These are phyloP conservation scores for Solanum hybrid DNA, from an alignment of 305 asterid genomes.

Conservation along the genomic window DNA sequence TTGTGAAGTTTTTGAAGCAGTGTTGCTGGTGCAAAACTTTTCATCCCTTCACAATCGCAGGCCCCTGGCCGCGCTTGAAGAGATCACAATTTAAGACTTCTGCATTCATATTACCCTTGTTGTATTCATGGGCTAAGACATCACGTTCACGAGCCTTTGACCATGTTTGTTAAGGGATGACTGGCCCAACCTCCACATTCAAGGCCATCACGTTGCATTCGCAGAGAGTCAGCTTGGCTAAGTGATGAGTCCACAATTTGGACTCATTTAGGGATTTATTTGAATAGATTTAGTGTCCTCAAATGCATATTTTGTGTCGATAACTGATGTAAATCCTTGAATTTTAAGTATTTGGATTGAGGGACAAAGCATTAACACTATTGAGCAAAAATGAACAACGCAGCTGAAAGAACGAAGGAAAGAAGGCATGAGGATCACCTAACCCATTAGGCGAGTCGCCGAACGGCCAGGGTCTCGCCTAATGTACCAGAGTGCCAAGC, in stretches of 20 bases:
- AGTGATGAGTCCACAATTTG: no score
- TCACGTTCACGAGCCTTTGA: not conserved
- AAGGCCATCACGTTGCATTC: no score
- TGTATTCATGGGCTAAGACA: not conserved
- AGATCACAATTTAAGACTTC: not conserved
- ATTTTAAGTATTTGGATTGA: not conserved
- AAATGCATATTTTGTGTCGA: no score
- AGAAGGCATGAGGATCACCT: no score
- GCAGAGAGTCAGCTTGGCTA: no score
- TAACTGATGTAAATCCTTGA: not conserved
- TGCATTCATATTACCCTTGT: not conserved
- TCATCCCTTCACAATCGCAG: not conserved
- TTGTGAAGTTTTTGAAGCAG: not conserved
- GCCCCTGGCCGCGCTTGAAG: not conserved
- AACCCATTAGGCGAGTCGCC: no score
- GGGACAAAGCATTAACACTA: not conserved
- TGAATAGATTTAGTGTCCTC: no score
- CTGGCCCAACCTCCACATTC: not conserved
- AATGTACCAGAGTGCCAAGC: no score
- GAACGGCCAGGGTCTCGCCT: no score
- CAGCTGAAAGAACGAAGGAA: not conserved
- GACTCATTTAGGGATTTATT: no score
- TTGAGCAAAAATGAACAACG: not conserved
- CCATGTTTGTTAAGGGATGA: not conserved
- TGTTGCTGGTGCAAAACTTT: not conserved